phyloP scores from a whole-genome alignment of 768 basidiomycete species.

The Amanita jacksonii region DNA sequence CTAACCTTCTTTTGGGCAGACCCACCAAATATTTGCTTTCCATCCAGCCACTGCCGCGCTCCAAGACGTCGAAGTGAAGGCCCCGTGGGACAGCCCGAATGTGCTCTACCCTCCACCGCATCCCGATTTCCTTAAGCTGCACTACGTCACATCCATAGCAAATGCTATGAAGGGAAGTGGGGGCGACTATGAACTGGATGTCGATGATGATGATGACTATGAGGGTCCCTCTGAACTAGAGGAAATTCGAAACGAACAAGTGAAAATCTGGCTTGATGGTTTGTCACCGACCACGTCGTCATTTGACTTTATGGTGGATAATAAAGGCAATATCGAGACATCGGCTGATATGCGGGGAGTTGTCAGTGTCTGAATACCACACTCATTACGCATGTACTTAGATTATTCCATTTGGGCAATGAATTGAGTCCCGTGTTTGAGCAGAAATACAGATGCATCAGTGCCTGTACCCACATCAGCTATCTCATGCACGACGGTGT shows the following conservation, averaged over 20 bases:
- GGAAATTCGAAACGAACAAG: slow-evolving; percentile 1
- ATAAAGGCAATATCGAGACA: slow-evolving; percentile 2
- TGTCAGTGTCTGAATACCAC: slow-evolving; percentile 1
- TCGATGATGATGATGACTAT: slow-evolving; percentile 11
- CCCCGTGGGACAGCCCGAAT: slow-evolving; percentile 13
- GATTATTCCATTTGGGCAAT: too few species aligned
- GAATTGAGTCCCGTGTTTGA: too few species aligned
- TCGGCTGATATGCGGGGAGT: slow-evolving; percentile 1
- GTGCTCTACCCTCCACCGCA: slow-evolving; percentile 11
- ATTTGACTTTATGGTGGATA: slow-evolving; percentile 2
- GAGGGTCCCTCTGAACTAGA: slow-evolving; percentile 9
- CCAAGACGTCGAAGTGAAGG: slow-evolving; percentile 11
- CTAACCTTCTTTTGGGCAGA: too few species aligned
- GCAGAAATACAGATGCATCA: too few species aligned
- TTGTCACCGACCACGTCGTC: slow-evolving; percentile 1
- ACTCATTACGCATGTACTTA: too few species aligned
- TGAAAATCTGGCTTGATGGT: slow-evolving; percentile 1
- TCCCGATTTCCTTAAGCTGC: slow-evolving; percentile 11
- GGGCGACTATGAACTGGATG: slow-evolving; percentile 9
- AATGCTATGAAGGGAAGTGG: slow-evolving; percentile 3
- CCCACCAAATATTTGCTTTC: too few species aligned
- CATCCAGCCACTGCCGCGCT: neutral
- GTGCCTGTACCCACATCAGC: too few species aligned
- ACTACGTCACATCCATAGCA: slow-evolving; percentile 11
- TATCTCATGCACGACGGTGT: too few species aligned